Percentiles rank a stretch among this genome's conserved stretches.
phyloP scores from a whole-genome alignment of 1,139 yeast genomes.

The Yamadazyma jaroonii region DNA sequence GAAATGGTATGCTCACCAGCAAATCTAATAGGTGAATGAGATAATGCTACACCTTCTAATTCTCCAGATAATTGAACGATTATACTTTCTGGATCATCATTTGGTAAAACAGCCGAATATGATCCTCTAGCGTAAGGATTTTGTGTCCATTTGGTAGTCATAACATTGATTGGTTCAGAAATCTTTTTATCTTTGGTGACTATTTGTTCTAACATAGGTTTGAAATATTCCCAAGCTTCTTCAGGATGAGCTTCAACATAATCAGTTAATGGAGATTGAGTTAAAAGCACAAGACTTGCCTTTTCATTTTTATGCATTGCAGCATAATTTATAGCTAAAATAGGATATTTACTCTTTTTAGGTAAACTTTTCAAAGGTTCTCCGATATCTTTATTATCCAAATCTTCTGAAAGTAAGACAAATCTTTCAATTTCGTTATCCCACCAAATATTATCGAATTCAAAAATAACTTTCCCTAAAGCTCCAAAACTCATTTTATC shows the following conservation, averaged over 20 bases:
- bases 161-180: conserved; percentile 50
- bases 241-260: conserved; percentile 36
- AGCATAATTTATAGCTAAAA: conserved; percentile 29
- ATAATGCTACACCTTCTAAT: conserved; percentile 47
- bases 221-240: conserved; percentile 39
- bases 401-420: conserved; percentile 37
- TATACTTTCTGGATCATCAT: conserved; percentile 65
- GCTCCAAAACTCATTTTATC: conserved; percentile 61
- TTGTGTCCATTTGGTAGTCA: conserved; percentile 66
- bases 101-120: conserved; percentile 65
- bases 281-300: conserved; percentile 53
- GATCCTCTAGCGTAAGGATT: conserved; percentile 74
- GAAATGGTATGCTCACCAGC: conserved; percentile 82
- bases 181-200: conserved; percentile 15
- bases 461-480: conserved; percentile 74
- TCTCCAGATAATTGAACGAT: conserved; percentile 51
- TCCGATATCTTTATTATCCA: conserved; percentile 20
- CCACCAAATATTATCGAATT: conserved; percentile 72
- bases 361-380: conserved; percentile 19
- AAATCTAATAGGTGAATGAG: conserved; percentile 52
- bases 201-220: conserved; percentile 32
- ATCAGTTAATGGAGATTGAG: conserved; percentile 70
- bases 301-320: conserved; percentile 17
- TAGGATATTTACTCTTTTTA: conserved; percentile 11
- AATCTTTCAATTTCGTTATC: conserved; percentile 50